Base-by-base conservation (phyloP, 1,139 yeast species). In the Zygosaccharomyces pseudobailii region DNA sequence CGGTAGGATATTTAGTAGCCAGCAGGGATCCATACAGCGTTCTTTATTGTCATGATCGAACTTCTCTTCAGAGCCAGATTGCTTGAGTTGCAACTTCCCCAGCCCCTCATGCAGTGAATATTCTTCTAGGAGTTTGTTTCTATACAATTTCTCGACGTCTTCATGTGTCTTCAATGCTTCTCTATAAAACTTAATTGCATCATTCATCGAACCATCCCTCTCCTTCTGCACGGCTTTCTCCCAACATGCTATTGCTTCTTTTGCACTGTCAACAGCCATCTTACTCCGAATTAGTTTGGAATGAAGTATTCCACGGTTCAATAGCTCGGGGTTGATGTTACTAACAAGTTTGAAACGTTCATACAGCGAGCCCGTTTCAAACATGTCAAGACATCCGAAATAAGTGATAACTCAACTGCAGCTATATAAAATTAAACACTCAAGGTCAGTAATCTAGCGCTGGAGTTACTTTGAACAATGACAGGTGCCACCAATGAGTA, bases 161-260 rank as follows among this genome's bases (percentile, higher is more conserved):
- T 79, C 84, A 62, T 85, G 80, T 28, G 80, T 54, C 64, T 65
- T 81, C 63, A 82, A 78, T 0, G 96, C 96, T 52, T 75, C 74
- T 49, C 96, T 71, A 67, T 89, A 89, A 52, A 70, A 74, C 37
- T 73, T 77, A 32, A 87, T 81, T 0, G 97, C 96, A 59, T 88
- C 96, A 4, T 87, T 75, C 78, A 89, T 75, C 50, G 80, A 72
- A 0, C 96, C 96, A 44, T 74, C 77, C 24, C 78, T 70, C 66
- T 89, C 97, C 57, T 81, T 82, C 45, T 76, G 80, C 0, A 83
- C 79, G 1, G 90, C 97, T 45, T 71, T 67, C 57, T 85, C 90
- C 70, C 86, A 88, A 24, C 77, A 65, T 24, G 70, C 70, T 39
- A 87, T 67, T 1, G 96, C 95, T 47, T 58, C 56, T 20, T 53